Conservation (phyloP, 352 stramenopile species). For the Phytopythium boreale region DNA sequence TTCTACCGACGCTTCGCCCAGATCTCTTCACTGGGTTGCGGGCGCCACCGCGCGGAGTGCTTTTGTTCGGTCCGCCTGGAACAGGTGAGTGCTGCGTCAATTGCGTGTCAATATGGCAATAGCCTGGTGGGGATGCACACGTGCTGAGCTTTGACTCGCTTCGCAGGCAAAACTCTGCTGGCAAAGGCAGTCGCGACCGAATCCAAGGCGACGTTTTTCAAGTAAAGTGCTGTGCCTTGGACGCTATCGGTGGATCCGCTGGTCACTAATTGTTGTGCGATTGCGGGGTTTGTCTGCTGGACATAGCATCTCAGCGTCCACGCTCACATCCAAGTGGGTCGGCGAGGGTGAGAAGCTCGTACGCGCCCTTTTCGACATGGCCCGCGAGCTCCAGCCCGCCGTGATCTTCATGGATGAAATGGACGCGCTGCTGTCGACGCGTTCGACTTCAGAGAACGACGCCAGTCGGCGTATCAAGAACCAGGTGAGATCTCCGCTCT, state of each 20-base stretch:
- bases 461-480: slow-evolving; percentile 89
- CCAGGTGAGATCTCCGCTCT: slow-evolving; percentile 35
- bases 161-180: slow-evolving; percentile 74
- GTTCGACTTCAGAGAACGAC: slow-evolving; percentile 79
- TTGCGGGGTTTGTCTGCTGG: too few species aligned
- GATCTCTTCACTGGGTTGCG: slow-evolving; percentile 83
- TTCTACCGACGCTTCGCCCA: slow-evolving; percentile 76
- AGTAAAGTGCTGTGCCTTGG: slow-evolving; percentile 21
- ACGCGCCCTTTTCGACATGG: slow-evolving; percentile 90
- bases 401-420: slow-evolving; percentile 92
- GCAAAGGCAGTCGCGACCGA: slow-evolving; percentile 82
- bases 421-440: slow-evolving; percentile 76
- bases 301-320: slow-evolving; percentile 81
- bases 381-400: slow-evolving; percentile 73
- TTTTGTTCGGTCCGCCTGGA: slow-evolving; percentile 80
- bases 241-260: not conserved
- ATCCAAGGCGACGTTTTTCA: slow-evolving; percentile 83
- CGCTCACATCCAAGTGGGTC: slow-evolving; percentile 89
- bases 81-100: slow-evolving; percentile 35
- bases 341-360: slow-evolving; percentile 95
- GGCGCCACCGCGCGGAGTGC: slow-evolving; percentile 59
- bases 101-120: not conserved
- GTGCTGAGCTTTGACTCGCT: not conserved
- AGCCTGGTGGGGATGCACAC: too few species aligned
- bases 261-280: not conserved